These are phyloP conservation scores for Pyrenula aspistea DNA, from an alignment of 495 filamentous ascomycete genomes.

Conservation along the genomic window DNA sequence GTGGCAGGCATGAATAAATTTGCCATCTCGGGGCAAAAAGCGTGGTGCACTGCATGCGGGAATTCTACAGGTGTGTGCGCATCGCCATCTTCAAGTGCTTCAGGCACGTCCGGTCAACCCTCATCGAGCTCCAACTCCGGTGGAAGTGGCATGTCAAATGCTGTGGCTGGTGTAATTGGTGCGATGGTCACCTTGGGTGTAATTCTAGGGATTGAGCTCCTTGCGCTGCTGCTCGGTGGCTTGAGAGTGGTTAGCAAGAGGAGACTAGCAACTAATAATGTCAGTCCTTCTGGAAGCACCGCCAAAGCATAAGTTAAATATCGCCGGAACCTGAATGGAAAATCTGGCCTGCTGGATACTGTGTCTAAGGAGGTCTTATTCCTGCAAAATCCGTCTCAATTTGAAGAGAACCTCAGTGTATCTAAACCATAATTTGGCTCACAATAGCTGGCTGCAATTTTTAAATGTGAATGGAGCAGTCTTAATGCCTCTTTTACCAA, in stretches of 20 bases:
- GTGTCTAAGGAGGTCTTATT: too few relatives aligned
- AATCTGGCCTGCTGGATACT: too few relatives aligned
- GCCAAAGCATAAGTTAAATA: slow-evolving; percentile 5
- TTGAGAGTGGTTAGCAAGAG: slow-evolving; percentile 31
- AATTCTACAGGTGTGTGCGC: slow-evolving; percentile 29
- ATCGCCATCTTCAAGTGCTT: not conserved
- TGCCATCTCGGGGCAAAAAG: slow-evolving; percentile 21
- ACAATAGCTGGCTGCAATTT: too few relatives aligned
- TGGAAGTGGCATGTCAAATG: slow-evolving; percentile 21
- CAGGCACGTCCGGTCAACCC: not conserved
- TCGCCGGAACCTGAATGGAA: too few relatives aligned
- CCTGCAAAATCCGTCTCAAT: too few relatives aligned
- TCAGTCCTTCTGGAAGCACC: slow-evolving; percentile 3
- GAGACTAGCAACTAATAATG: not conserved
- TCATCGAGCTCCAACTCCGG: slow-evolving; percentile 5
- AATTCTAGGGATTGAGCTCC: slow-evolving; percentile 32
- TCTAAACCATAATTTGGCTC: too few relatives aligned
- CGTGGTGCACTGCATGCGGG: slow-evolving; percentile 36
- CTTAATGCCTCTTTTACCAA: too few relatives aligned
- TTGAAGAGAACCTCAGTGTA: too few relatives aligned
- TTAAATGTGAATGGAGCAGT: too few relatives aligned
- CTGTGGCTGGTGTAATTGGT: slow-evolving; percentile 47
- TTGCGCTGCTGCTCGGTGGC: slow-evolving; percentile 31
- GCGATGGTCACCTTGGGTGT: slow-evolving; percentile 49
- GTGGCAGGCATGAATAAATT: slow-evolving; percentile 24